Evolutionary conservation across 179 eudicot species (phyloP), one percentile per base, ranked within the genome.

Genomic region (Silene vulgaris): DNA sequence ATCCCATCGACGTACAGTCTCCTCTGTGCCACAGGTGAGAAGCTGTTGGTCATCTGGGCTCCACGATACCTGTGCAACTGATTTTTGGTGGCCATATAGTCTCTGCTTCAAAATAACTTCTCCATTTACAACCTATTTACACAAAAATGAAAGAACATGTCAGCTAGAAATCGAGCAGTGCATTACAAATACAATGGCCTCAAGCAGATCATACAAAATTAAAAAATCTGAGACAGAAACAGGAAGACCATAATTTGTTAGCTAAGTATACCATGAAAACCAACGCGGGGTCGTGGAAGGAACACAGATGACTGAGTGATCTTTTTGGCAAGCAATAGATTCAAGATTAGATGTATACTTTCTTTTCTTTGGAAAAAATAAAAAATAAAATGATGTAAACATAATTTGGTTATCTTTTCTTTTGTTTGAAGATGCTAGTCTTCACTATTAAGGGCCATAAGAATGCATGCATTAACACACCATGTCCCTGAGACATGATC

Each of bases 1-100:
- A 80, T 89, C 90, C 96, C 93, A 90, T 32, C 90, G 89, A 71
- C 89, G 84, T 54, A 89, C 80, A 65, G 78, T 82, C 83, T 91
- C 93, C 76, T 89, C 91, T 8, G 67, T 48, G 52, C 96, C 96
- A 83, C 91, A 89, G 30, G 91, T 89, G 59, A 91, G 88, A 79
- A 88, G 88, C 69, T 89, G 93, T 52, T 59, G 75, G 69, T 89
- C 91, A 82, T 89, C 91, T 59, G 86, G 88, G 52, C 91, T 85
- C 93, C 93, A 91, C 11, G 88, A 82, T 72, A 89, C 85, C 56
- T 80, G 82, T 54, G 77, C 79, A 63, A 91, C 90, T 9, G 93
- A 82, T 78, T 84, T 87, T 79, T 85, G 86, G 77, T 91, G 96
- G 65, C 96, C 96, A 45, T 52, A 50, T 60, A 91, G 75, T 56